Conservation (phyloP, 2,329 filamentous ascomycete genomes). For the Aschersonia sp. region DNA sequence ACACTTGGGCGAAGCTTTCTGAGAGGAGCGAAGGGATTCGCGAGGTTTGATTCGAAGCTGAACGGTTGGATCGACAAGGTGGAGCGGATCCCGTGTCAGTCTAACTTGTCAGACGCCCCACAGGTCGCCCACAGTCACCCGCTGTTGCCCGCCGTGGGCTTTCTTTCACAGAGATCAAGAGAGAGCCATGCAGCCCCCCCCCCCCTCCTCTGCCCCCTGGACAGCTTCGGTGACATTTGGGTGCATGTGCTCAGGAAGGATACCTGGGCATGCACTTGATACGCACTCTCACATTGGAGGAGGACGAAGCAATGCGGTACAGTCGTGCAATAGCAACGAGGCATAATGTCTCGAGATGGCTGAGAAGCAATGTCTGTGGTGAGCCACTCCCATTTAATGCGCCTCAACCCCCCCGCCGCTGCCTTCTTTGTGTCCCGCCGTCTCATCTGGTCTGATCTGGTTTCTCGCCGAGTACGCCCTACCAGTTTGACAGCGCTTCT, state of each 20-base stretch:
- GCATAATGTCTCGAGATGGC: neutral
- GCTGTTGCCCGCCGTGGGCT: neutral
- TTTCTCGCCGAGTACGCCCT: too few relatives aligned
- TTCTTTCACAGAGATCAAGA: neutral
- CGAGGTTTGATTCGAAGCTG: too few relatives aligned
- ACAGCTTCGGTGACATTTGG: neutral
- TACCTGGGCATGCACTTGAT: neutral
- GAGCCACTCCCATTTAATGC: neutral
- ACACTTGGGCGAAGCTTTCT: neutral
- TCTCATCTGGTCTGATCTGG: neutral
- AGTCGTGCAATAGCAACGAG: neutral
- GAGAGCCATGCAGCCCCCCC: neutral
- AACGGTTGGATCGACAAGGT: neutral
- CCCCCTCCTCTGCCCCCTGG: neutral
- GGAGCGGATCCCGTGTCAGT: slow-evolving; percentile 1
- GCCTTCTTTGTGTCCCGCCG: neutral
- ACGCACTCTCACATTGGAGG: neutral
- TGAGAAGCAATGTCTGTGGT: neutral
- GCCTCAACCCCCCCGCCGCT: neutral
- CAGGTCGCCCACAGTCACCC: neutral
- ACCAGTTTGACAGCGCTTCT: too few relatives aligned
- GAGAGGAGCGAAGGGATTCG: neutral
- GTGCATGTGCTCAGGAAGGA: neutral
- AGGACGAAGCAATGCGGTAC: neutral
- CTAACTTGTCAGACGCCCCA: neutral